Evolutionary conservation across 495 filamentous ascomycete genomes (phyloP), one percentile per base, ranked within the genome.

Genomic region (Tuber aestivum): DNA sequence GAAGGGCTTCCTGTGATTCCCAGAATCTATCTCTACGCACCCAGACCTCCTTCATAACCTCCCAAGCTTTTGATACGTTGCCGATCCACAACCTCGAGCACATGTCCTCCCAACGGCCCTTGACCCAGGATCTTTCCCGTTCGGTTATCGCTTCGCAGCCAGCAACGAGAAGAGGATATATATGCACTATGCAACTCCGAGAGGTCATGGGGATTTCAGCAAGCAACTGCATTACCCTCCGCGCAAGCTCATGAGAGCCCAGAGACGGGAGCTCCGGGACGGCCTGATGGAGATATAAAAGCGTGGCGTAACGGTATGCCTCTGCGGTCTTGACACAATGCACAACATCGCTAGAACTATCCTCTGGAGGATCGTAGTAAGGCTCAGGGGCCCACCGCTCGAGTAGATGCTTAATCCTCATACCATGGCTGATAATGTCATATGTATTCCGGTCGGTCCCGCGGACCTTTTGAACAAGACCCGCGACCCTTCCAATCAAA

Each of bases 241-340:
- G 88, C 3, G 92, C 90, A 8, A 94, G 84, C 21, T 88, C 87
- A 21, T 86, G 86, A 5, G 89, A 85, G 9, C 86, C 83, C 41
- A 85, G 84, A 2, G 87, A 91, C 14, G 90, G 90, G 45, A 94
- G 88, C 80, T 93, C 92, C 3, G 92, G 92, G 5, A 94, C 90
- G 8, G 92, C 90, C 83, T 94, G 91, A 74, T 93, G 91, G 2
- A 94, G 88, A 75, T 93, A 92, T 8, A 94, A 84, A 12, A 94
- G 83, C 0, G 91, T 93, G 6, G 92, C 92, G 86, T 88, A 92
- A 56, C 91, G 90, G 78, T 94, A 94, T 18, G 92, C 91, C 81
- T 93, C 89, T 1, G 92, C 92, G 0, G 91, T 93, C 73, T 89
- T 89, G 38, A 92, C 83, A 65, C 89, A 89, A 80, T 94, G 90